Evolutionary conservation across 495 filamentous ascomycete genomes (phyloP).

Genomic region (Entonaema liquescens): DNA sequence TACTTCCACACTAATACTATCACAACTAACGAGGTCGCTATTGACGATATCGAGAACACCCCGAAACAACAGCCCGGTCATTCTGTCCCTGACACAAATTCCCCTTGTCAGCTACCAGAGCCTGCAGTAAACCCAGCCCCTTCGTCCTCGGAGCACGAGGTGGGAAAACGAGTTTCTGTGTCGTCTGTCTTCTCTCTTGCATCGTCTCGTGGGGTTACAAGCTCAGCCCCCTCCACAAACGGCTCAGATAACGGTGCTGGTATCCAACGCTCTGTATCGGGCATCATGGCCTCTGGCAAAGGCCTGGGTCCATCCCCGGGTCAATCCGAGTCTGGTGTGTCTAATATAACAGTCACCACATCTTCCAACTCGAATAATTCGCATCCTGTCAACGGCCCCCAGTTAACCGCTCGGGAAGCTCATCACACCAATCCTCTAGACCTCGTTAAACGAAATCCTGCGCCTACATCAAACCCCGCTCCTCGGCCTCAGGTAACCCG

Average conservation of each 20-base stretch:
- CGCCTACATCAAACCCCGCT: slow-evolving; percentile 35
- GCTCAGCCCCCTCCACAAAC: slow-evolving; percentile 54
- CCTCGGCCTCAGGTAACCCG: slow-evolving; percentile 59
- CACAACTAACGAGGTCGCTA: slow-evolving; percentile 35
- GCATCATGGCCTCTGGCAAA: slow-evolving; percentile 53
- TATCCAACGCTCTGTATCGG: slow-evolving; percentile 45
- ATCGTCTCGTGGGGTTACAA: slow-evolving; percentile 59
- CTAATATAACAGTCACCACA: slow-evolving; percentile 65
- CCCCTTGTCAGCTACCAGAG: slow-evolving; percentile 54
- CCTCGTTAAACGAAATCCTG: slow-evolving; percentile 44
- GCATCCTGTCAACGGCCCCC: slow-evolving; percentile 47
- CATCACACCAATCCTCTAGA: slow-evolving; percentile 49
- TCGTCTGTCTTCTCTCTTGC: slow-evolving; percentile 72
- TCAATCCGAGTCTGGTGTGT: slow-evolving; percentile 60
- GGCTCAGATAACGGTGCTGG: slow-evolving; percentile 48
- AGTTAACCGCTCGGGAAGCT: slow-evolving; percentile 55
- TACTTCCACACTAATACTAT: slow-evolving; percentile 31
- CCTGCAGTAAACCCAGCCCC: slow-evolving; percentile 55
- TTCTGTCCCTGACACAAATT: slow-evolving; percentile 37
- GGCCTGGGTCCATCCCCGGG: slow-evolving; percentile 44
- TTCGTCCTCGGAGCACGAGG: slow-evolving; percentile 50
- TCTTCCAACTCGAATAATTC: slow-evolving; percentile 52
- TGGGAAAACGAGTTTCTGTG: slow-evolving; percentile 69
- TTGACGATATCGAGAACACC: slow-evolving; percentile 55
- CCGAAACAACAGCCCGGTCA: slow-evolving; percentile 50